A percentile compares a stretch with the other conserved stretches of the same genome.
Evolutionary conservation across 2,329 filamentous ascomycete genomes (phyloP).

Genomic region (Orbilia ellipsospora): DNA sequence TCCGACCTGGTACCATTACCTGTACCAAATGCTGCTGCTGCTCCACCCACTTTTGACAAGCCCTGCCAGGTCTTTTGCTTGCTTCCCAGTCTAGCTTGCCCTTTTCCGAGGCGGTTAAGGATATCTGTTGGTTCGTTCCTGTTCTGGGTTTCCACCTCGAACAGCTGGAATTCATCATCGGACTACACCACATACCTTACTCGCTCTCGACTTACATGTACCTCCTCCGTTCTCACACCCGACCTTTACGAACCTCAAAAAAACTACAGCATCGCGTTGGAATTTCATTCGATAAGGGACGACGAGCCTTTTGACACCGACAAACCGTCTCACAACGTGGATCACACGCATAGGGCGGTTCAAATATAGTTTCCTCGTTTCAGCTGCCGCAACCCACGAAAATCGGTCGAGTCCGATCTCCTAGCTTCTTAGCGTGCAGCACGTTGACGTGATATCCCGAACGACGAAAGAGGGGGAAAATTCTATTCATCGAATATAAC

Average conservation of each 20-base stretch:
- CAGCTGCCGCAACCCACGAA: slow-evolving; percentile 41
- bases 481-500: slow-evolving; percentile 2
- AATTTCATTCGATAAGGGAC: background rate
- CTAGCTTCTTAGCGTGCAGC: background rate
- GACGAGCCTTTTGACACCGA: background rate
- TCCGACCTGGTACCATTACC: background rate
- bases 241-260: slow-evolving; percentile 5
- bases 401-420: slow-evolving; percentile 26
- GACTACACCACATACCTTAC: background rate
- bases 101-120: slow-evolving; percentile 32
- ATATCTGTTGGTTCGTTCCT: slow-evolving; percentile 30
- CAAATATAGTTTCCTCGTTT: slow-evolving; percentile 54
- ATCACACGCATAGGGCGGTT: slow-evolving; percentile 41
- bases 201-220: background rate
- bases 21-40: background rate
- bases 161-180: slow-evolving; percentile 1
- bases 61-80: slow-evolving; percentile 28
- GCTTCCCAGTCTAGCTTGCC: slow-evolving; percentile 16
- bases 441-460: background rate
- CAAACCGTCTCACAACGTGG: slow-evolving; percentile 6
- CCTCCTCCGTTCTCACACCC: background rate
- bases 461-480: slow-evolving; percentile 2
- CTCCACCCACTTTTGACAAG: slow-evolving; percentile 4
- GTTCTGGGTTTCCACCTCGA: slow-evolving; percentile 17
- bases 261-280: background rate